Base-by-base conservation (phyloP, 352 stramenopile species). In the Blastocystis sp. region DNA sequence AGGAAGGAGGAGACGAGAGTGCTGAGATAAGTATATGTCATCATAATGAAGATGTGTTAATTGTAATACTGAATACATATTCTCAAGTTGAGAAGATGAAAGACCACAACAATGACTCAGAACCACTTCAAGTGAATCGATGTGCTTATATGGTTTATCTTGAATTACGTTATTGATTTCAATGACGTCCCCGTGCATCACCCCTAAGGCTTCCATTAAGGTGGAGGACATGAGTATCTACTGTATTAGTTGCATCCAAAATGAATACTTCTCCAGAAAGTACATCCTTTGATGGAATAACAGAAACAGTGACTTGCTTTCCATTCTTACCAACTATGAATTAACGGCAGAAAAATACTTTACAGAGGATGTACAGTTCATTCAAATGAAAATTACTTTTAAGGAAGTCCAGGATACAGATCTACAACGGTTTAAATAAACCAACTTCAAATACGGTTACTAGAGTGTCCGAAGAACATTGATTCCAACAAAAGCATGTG, bases 1-100 rank as follows among this genome's bases (percentile, higher is more conserved):
- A 15, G 64, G 64, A 53, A 76, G 64, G 15, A 76, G 64, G n/a
- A 76, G 64, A 76, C 24, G 13, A 22, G 64, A 76, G 27, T 44
- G 6, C 13, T 53, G 1, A 51, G 5, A 33, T n/a, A 48, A 22
- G 53, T 56, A 54, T 1, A n/a, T 24, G n/a, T 13, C 5, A 53
- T 76, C 13, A 15, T 48, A 48, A 48, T 54, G 42, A 7, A 48
- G 64, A 51, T 76, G 64, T n/a, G 27, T 22, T n/a, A 76, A 15
- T 27, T 27, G 35, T 27, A 7, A 19, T 15, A 76, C 19, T 1
- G 64, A 76, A 27, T 76, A 76, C 2, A 7, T 19, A 37, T 5
- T n/a, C 6, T 62, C 56, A 13, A 62, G 19, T 13, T 62, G 56
- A 33, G 56, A 62, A 2, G 40, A n/a, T 33, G 60, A 70, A 22